These are phyloP conservation scores for Phytophthora hybrid DNA, from an alignment of 352 stramenopile species.

Conservation along the genomic window DNA sequence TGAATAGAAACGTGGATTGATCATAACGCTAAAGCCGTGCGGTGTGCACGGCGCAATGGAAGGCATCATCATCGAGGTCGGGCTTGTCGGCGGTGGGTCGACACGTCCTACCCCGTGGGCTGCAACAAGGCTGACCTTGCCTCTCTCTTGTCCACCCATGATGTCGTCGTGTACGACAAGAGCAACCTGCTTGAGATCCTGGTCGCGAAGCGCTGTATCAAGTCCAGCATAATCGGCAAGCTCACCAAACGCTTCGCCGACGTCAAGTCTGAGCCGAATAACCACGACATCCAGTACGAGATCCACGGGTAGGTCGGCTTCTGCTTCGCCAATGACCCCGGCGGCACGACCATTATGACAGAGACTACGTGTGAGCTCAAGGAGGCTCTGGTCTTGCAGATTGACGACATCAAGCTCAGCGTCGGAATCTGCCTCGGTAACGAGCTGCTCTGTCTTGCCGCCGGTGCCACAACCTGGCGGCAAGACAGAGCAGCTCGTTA, in stretches of 20 bases:
- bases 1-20: too few relatives aligned
- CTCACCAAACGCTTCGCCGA: conserved; percentile 93
- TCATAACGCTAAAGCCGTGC: too few relatives aligned
- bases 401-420: conserved; percentile 93
- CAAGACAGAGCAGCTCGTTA: too few relatives aligned
- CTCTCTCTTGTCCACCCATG: conserved; percentile 95
- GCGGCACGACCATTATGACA: conserved; percentile 95
- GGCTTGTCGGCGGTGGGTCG: too few relatives aligned
- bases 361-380: conserved; percentile 93
- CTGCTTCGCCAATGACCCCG: too few relatives aligned
- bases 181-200: conserved; percentile 95
- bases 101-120: conserved; percentile 86
- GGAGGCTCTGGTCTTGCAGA: conserved; percentile 86
- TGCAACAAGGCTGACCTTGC: conserved; percentile 96
- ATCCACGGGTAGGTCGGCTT: conserved; percentile 96
- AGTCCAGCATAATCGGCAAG: too few relatives aligned
- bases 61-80: conserved; percentile 87
- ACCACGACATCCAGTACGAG: conserved; percentile 95
- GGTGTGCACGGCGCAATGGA: too few relatives aligned
- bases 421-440: conserved; percentile 99
- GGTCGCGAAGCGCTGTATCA: conserved; percentile 98
- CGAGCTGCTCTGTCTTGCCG: conserved; percentile 96
- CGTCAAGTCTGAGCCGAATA: conserved; percentile 97
- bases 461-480: conserved; percentile 97
- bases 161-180: conserved; percentile 93